Percentiles rank a stretch among this genome's conserved stretches.
Conservation (phyloP, 352 stramenopile species). For the Elongisporangium senticosum region DNA sequence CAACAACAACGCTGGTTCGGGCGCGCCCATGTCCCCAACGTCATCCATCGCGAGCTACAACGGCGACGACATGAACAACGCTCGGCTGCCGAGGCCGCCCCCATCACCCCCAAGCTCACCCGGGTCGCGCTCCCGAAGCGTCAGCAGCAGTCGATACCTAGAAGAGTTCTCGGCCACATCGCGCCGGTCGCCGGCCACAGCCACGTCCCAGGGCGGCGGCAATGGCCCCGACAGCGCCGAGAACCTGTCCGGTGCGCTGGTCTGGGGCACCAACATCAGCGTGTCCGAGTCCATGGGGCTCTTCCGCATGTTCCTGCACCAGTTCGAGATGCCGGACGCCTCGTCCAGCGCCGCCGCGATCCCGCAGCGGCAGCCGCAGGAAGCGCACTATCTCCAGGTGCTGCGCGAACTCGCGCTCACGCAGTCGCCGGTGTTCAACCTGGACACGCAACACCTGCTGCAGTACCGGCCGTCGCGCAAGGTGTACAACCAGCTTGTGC, state of each 20-base stretch:
- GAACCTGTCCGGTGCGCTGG: conserved; percentile 76
- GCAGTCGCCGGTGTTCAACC: conserved; percentile 84
- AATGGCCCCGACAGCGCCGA: conserved; percentile 20
- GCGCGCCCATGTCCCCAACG: conserved; percentile 31
- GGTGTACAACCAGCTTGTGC: conserved; percentile 96
- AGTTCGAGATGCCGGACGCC: conserved; percentile 50
- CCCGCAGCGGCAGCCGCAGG: conserved; percentile 17
- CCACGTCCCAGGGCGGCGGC: conserved; percentile 10
- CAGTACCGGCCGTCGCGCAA: conserved; percentile 72
- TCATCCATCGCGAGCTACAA: conserved; percentile 35
- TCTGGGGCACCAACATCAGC: conserved; percentile 93
- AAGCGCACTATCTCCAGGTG: conserved; percentile 74
- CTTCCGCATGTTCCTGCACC: conserved; percentile 87
- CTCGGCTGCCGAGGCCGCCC: conserved; percentile 44
- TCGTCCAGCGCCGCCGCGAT: not conserved
- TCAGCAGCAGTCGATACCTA: conserved; percentile 11
- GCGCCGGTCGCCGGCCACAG: conserved; percentile 19
- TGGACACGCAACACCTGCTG: conserved; percentile 90
- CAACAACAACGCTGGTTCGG: conserved; percentile 3
- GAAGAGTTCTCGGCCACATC: conserved; percentile 41
- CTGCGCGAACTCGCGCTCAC: conserved; percentile 74
- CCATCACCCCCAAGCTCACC: conserved; percentile 61
- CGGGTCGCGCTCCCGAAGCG: conserved; percentile 37
- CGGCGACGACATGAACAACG: conserved; percentile 21
- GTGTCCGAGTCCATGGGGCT: conserved; percentile 88